Percentiles rank a stretch among this genome's conserved stretches.
These are phyloP conservation scores for Kwoniella dendrophila DNA, from an alignment of 768 basidiomycete species.

Conservation along the genomic window DNA sequence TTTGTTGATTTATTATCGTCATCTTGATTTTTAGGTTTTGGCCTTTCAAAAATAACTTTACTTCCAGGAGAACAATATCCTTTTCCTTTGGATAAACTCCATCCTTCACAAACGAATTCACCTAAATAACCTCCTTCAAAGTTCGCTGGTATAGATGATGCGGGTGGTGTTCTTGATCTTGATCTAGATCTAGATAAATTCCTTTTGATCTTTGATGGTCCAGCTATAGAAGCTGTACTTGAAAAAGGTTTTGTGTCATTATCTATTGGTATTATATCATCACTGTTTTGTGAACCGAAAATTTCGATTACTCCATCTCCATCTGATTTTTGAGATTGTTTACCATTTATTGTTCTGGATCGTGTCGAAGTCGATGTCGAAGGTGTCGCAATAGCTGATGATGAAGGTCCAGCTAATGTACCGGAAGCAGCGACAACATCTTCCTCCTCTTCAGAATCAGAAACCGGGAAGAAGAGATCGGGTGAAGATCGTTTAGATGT, in stretches of 20 bases:
- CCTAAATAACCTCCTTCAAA: slow-evolving; percentile 50
- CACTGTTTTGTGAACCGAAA: slow-evolving; percentile 25
- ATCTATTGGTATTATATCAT: slow-evolving; percentile 34
- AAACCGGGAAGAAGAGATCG: slow-evolving; percentile 49
- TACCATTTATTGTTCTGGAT: background rate
- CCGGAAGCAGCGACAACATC: slow-evolving; percentile 11
- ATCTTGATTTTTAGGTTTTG: slow-evolving; percentile 34
- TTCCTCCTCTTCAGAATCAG: slow-evolving; percentile 45
- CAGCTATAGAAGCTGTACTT: slow-evolving; percentile 16
- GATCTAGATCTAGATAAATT: background rate
- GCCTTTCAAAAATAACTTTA: slow-evolving; percentile 49
- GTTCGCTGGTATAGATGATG: slow-evolving; percentile 23
- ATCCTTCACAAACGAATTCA: slow-evolving; percentile 53
- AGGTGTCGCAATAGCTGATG: slow-evolving; percentile 9
- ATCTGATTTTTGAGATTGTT: background rate
- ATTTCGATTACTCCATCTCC: background rate
- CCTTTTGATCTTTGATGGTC: slow-evolving; percentile 28
- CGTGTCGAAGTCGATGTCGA: background rate
- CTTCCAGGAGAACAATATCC: slow-evolving; percentile 51
- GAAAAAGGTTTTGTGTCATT: too few species aligned
- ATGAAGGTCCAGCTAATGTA: slow-evolving; percentile 18
- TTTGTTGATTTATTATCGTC: slow-evolving; percentile 26
- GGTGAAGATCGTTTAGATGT: slow-evolving; percentile 33
- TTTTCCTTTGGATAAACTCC: slow-evolving; percentile 54
- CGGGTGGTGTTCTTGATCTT: too few species aligned